Conservation (phyloP, 768 basidiomycete genomes). For the Auriscalpium orientale region DNA sequence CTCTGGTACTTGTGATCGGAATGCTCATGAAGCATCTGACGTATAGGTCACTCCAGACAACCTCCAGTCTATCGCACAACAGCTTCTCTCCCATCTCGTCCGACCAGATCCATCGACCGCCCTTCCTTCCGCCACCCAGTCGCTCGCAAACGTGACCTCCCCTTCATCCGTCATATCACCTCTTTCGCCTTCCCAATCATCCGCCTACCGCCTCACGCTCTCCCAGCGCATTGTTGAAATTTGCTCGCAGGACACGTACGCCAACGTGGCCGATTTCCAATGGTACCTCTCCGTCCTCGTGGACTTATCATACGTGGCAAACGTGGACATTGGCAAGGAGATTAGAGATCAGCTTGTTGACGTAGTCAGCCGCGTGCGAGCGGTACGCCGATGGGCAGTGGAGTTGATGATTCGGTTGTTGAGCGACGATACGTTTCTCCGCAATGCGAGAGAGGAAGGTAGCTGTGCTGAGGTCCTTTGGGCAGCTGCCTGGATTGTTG, state of each 20-base stretch:
- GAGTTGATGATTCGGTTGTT: conserved; percentile 77
- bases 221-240: conserved; percentile 81
- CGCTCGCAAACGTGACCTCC: conserved; percentile 37
- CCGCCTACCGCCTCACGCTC: conserved; percentile 81
- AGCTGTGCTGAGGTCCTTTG: conserved; percentile 82
- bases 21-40: neutral
- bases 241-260: conserved; percentile 76
- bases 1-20: neutral
- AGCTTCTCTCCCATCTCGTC: conserved; percentile 81
- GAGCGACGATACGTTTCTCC: conserved; percentile 67
- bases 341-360: conserved; percentile 85
- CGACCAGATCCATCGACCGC: conserved; percentile 39
- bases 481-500: conserved; percentile 96
- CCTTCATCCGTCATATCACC: conserved; percentile 24
- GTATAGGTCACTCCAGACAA: conserved; percentile 76
- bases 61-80: conserved; percentile 84
- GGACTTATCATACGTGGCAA: conserved; percentile 83
- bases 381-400: conserved; percentile 71
- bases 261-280: conserved; percentile 87
- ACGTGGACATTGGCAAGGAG: conserved; percentile 66
- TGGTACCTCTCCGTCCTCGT: conserved; percentile 96
- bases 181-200: conserved; percentile 56
- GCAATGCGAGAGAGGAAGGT: conserved; percentile 57
- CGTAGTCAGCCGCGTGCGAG: conserved; percentile 74
- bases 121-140: conserved; percentile 50